A percentile compares a stretch with the other conserved stretches of the same genome.
These are phyloP conservation scores for Fusarium xyrophilum DNA, from an alignment of 2,329 filamentous ascomycete genomes.

Conservation along the genomic window DNA sequence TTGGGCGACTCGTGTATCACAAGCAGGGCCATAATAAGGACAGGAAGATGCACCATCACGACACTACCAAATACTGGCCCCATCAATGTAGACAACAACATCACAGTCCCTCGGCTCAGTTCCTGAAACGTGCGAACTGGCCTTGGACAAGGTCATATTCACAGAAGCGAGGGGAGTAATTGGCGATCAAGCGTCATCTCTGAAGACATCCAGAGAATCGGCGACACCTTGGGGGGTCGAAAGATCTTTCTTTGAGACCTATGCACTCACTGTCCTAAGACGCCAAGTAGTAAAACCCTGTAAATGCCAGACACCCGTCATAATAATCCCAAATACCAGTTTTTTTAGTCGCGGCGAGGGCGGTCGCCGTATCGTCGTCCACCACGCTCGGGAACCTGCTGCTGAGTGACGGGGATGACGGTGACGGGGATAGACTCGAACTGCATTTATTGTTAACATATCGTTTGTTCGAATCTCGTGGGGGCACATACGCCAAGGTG, in stretches of 20 bases:
- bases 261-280: slow-evolving; percentile 64
- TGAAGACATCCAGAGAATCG: slow-evolving; percentile 68
- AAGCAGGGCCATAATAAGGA: slow-evolving; percentile 11
- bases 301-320: slow-evolving; percentile 55
- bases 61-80: background rate
- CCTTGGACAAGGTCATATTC: slow-evolving; percentile 41
- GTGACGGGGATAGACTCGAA: slow-evolving; percentile 99
- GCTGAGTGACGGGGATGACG: slow-evolving; percentile 87
- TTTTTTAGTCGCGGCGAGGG: slow-evolving; percentile 50
- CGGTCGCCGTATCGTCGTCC: slow-evolving; percentile 79
- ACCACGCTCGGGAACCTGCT: slow-evolving; percentile 81
- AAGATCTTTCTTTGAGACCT: slow-evolving; percentile 68
- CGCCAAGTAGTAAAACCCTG: slow-evolving; percentile 57
- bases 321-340: slow-evolving; percentile 44
- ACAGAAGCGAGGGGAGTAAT: slow-evolving; percentile 44
- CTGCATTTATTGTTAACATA: slow-evolving; percentile 57
- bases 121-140: slow-evolving; percentile 25
- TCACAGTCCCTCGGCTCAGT: slow-evolving; percentile 12
- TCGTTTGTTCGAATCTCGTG: background rate
- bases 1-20: slow-evolving; percentile 20
- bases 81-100: background rate
- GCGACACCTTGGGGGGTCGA: slow-evolving; percentile 83
- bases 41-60: slow-evolving; percentile 26
- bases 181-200: slow-evolving; percentile 96
- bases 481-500: slow-evolving; percentile 86